A percentile compares a stretch with the other conserved stretches of the same genome.
phyloP scores from a whole-genome alignment of 192 early-diverging fungal species.

The Lunasporangiospora selenospora region DNA sequence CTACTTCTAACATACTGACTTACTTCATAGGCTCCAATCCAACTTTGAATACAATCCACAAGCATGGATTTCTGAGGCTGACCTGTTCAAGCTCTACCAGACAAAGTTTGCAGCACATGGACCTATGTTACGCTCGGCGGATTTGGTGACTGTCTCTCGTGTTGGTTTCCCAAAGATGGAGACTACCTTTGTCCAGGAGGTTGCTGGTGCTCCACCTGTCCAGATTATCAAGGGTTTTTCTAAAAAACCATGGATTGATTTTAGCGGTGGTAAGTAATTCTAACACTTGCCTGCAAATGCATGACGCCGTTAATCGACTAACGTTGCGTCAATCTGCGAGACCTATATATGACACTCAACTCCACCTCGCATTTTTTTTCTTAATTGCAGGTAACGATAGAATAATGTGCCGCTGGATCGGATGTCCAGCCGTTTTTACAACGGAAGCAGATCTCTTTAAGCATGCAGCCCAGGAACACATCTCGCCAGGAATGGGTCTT shows the following conservation, averaged over 20 bases:
- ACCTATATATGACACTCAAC: too few relatives aligned
- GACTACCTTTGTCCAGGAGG: slow-evolving; percentile 25
- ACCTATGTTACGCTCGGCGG: slow-evolving; percentile 36
- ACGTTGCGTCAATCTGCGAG: too few relatives aligned
- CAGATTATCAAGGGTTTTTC: slow-evolving; percentile 41
- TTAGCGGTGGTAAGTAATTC: slow-evolving; percentile 34
- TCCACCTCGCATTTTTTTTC: too few relatives aligned
- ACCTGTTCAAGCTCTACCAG: slow-evolving; percentile 53
- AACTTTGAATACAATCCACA: slow-evolving; percentile 46
- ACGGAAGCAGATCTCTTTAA: slow-evolving; percentile 51
- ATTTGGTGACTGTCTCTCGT: slow-evolving; percentile 37
- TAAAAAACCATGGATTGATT: slow-evolving; percentile 46
- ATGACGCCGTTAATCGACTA: too few relatives aligned
- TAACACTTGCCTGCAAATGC: too few relatives aligned
- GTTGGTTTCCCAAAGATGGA: slow-evolving; percentile 50
- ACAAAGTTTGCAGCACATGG: slow-evolving; percentile 49
- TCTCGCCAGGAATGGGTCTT: slow-evolving; percentile 27
- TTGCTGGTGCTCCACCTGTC: slow-evolving; percentile 22
- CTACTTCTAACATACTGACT: too few relatives aligned
- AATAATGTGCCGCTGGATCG: slow-evolving; percentile 56
- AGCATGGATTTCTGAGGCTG: slow-evolving; percentile 43
- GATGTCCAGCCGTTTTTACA: slow-evolving; percentile 50
- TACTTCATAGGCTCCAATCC: slow-evolving; percentile 56
- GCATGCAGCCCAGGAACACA: slow-evolving; percentile 60
- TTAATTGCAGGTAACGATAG: slow-evolving; percentile 13